These are phyloP conservation scores for Achaetomiella virescens DNA, from an alignment of 495 filamentous ascomycete genomes.

Conservation along the genomic window DNA sequence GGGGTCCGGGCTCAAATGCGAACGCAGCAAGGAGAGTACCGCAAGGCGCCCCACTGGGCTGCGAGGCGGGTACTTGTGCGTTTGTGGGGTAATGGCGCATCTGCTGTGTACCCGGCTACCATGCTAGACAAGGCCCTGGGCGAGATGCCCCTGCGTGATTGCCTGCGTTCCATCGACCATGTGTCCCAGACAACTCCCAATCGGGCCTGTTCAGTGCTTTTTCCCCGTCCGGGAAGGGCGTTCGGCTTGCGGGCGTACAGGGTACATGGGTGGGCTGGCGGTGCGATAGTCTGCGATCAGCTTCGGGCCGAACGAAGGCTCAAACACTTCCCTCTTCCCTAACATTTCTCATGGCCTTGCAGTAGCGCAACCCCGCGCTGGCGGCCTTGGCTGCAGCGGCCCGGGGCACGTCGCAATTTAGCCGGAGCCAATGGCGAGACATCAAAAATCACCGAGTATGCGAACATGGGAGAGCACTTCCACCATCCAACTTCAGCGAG, in stretches of 20 bases:
- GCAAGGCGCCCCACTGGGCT: background rate
- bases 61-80: constrained; percentile 16
- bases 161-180: constrained; percentile 26
- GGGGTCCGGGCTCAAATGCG: constrained; percentile 20
- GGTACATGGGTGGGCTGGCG: background rate
- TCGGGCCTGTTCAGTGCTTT: constrained; percentile 32
- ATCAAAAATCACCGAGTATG: constrained; percentile 26
- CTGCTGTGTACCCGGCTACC: constrained; percentile 21
- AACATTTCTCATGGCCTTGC: background rate
- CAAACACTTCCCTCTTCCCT: background rate
- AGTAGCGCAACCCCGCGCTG: constrained; percentile 8
- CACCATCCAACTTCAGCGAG: too few species aligned
- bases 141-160: constrained; percentile 8
- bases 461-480: too few species aligned
- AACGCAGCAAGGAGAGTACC: background rate
- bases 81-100: background rate
- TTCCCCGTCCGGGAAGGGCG: constrained; percentile 14
- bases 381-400: constrained; percentile 13
- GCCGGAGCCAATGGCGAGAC: constrained; percentile 31
- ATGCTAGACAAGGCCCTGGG: background rate
- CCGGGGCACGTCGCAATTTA: constrained; percentile 33
- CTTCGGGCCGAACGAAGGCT: background rate
- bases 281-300: constrained; percentile 16
- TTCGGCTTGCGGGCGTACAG: constrained; percentile 6
- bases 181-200: constrained; percentile 14